Evolutionary conservation across 2,329 filamentous ascomycete genomes (phyloP), one percentile per base, ranked within the genome.

Genomic region (Ascochyta rabiei): DNA sequence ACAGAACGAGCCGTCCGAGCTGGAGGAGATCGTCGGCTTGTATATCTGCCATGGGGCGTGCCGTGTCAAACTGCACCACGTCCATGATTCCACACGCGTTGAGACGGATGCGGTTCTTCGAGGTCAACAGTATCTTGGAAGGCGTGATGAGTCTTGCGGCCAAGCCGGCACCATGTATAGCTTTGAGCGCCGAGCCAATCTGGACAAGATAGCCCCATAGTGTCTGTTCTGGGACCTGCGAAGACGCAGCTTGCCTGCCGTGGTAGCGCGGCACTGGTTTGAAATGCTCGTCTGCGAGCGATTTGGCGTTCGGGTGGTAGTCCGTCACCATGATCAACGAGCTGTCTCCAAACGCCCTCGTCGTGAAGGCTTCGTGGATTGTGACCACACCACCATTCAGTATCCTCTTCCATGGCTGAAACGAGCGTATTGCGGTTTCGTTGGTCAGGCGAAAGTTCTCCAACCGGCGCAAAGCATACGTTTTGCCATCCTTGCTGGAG

Each of bases 191-290:
- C 61, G 89, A 95, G 34, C 91, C 88, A 57, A 99, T 88, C 74
- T 99, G 95, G 6, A 93, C 89, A 56, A 97, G 86, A 72, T 98
- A 99, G 39, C 87, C 86, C 95, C 95, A 99, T 1, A 99, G 77
- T 1, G 91, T 82, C 51, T 87, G 85, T 74, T 98, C 93, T 81
- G 73, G 74, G 75, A 71, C 76, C 75, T 61, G 71, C 73, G 68
- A 72, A 8, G 72, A 68, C 4, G 72, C 60, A 7, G 67, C 53
- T 39, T 75, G 69, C 31, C 74, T 63, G 31, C 75, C 74, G 35
- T 76, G 75, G 57, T 72, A 79, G 41, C 77, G 70, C 46, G 68
- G 66, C 40, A 69, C 63, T 9, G 66, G 70, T 48, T 77, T 70
- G 64, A 92, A 86, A 68, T 97, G 90, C 66, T 90, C 86, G 69